Percentiles rank a stretch among this genome's conserved stretches.
These are phyloP conservation scores for Xylaria sp. DNA, from an alignment of 2,329 filamentous ascomycete species.

Conservation along the genomic window DNA sequence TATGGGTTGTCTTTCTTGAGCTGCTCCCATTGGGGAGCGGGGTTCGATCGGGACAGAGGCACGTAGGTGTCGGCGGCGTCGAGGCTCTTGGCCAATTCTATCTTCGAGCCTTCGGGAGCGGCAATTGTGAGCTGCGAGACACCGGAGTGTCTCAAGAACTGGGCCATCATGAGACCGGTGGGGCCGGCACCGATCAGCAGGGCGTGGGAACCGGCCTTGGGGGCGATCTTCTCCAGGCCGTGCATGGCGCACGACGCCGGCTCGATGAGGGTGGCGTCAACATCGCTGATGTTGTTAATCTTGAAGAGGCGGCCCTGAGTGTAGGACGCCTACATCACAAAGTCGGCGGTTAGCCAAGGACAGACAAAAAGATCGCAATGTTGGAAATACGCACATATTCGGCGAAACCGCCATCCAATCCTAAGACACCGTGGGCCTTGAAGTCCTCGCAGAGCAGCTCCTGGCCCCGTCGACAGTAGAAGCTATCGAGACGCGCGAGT, in stretches of 20 bases:
- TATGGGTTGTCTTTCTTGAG: conserved; percentile 68
- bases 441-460: conserved; percentile 71
- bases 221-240: conserved; percentile 68
- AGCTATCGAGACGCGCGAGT: conserved; percentile 40
- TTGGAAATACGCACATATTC: conserved; percentile 54
- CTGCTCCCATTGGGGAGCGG: conserved; percentile 61
- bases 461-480: conserved; percentile 72
- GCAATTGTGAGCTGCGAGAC: conserved; percentile 71
- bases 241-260: conserved; percentile 73
- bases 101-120: conserved; percentile 70
- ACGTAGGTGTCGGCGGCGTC: conserved; percentile 58
- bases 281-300: conserved; percentile 65
- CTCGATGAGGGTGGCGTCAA: conserved; percentile 72
- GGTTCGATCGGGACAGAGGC: conserved; percentile 56
- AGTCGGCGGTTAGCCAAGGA: conserved; percentile 6
- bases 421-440: conserved; percentile 64
- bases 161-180: conserved; percentile 58
- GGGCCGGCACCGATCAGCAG: conserved; percentile 69
- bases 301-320: conserved; percentile 62
- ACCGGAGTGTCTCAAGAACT: conserved; percentile 56
- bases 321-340: conserved; percentile 44
- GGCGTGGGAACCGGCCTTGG: conserved; percentile 66
- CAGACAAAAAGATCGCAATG: conserved; percentile 52
- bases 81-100: conserved; percentile 66
- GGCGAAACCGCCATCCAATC: conserved; percentile 71